These are phyloP conservation scores for Microcera coccophila DNA, from an alignment of 2,329 filamentous ascomycete species.

Conservation along the genomic window DNA sequence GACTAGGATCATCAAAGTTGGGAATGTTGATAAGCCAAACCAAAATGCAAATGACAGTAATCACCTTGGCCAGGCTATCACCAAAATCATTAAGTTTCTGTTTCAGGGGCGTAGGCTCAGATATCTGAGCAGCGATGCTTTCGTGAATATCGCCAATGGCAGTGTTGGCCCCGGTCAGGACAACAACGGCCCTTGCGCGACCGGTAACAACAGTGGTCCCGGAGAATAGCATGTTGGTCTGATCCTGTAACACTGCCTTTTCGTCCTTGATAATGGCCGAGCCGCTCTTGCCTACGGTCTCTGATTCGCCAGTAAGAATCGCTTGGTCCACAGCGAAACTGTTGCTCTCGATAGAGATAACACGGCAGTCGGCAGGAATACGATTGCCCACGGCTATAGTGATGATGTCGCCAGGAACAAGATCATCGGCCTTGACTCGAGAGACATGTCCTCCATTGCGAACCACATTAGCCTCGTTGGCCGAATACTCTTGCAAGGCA, in stretches of 20 bases:
- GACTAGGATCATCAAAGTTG: conserved; percentile 91
- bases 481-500: conserved; percentile 96
- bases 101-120: conserved; percentile 93
- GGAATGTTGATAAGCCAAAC: conserved; percentile 99
- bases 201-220: conserved; percentile 96
- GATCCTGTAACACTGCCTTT: conserved; percentile 93
- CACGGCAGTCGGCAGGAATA: conserved; percentile 89
- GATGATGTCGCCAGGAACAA: conserved; percentile 92
- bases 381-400: conserved; percentile 86
- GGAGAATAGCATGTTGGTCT: conserved; percentile 96
- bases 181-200: conserved; percentile 85
- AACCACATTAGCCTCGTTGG: conserved; percentile 92
- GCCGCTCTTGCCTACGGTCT: conserved; percentile 87
- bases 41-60: conserved; percentile 91
- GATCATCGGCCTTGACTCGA: conserved; percentile 89
- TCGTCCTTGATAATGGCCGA: conserved; percentile 64
- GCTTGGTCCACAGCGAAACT: conserved; percentile 96
- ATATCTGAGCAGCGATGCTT: conserved; percentile 97
- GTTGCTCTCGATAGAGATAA: conserved; percentile 91
- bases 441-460: conserved; percentile 73
- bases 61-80: conserved; percentile 93
- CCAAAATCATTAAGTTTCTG: conserved; percentile 99
- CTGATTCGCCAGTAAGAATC: conserved; percentile 93
- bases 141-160: conserved; percentile 99
- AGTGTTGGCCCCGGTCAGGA: conserved; percentile 81